These are phyloP conservation scores for Danielozyma ontarioensis DNA, from an alignment of 805 yeast species.

Conservation along the genomic window DNA sequence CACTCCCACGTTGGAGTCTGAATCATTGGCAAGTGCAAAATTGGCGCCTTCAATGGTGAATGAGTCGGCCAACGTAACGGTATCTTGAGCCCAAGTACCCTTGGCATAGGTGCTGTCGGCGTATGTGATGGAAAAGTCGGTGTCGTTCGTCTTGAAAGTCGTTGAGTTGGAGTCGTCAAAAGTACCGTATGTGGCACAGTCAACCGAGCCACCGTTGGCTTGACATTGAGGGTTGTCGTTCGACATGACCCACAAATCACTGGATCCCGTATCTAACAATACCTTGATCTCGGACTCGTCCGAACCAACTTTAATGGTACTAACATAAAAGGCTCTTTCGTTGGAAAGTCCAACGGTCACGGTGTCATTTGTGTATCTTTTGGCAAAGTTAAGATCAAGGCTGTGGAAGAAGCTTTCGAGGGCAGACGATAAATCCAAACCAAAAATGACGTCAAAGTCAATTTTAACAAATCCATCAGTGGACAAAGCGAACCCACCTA, in stretches of 20 bases:
- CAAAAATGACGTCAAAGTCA: conserved; percentile 20
- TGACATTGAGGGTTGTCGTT: conserved; percentile 16
- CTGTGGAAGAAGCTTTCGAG: conserved; percentile 7
- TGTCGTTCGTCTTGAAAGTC: conserved; percentile 8
- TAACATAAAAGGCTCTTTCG: neutral
- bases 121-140: conserved; percentile 35
- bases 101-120: conserved; percentile 45
- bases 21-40: conserved; percentile 12
- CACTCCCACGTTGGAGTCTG: conserved; percentile 12
- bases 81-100: conserved; percentile 43
- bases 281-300: conserved; percentile 22
- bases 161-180: conserved; percentile 12
- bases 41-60: conserved; percentile 8
- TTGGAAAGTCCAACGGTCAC: neutral
- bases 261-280: conserved; percentile 71
- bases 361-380: neutral
- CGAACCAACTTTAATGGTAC: neutral
- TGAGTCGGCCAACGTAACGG: conserved; percentile 9
- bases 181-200: conserved; percentile 15
- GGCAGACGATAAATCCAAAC: conserved; percentile 14
- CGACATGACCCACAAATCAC: conserved; percentile 58
- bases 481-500: conserved; percentile 6
- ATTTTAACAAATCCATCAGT: conserved; percentile 16
- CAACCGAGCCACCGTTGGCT: conserved; percentile 17
- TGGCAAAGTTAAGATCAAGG: neutral